A percentile compares a stretch with the other conserved stretches of the same genome.
phyloP scores from a whole-genome alignment of 805 yeast genomes.

The Metschnikowia shivogae region DNA sequence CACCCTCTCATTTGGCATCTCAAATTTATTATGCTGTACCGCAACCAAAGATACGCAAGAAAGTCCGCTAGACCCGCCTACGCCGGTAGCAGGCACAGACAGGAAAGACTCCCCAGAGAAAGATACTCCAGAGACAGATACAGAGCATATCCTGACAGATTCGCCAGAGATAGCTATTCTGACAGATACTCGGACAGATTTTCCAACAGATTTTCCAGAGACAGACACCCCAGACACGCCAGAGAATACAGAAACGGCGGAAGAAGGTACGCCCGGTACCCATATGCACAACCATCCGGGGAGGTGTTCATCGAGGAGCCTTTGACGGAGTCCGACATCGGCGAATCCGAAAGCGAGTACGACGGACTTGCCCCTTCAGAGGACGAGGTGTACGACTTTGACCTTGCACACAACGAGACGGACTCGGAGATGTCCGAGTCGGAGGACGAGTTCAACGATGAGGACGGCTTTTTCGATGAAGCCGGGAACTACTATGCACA shows the following conservation, averaged over 20 bases:
- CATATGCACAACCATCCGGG: constrained; percentile 32
- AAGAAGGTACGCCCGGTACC: constrained; percentile 30
- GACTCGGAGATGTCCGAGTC: not conserved
- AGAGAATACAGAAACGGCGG: constrained; percentile 1
- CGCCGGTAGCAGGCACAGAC: constrained; percentile 3
- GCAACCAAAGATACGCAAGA: constrained; percentile 23
- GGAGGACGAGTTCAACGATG: not conserved
- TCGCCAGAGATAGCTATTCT: too few relatives aligned
- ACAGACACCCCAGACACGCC: constrained; percentile 5
- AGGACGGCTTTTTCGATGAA: not conserved
- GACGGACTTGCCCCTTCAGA: constrained; percentile 21
- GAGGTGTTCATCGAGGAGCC: constrained; percentile 43
- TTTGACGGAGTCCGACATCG: constrained; percentile 30
- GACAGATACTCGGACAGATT: not conserved
- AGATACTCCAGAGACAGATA: not conserved
- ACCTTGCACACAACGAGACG: constrained; percentile 19
- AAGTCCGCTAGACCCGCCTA: constrained; percentile 18
- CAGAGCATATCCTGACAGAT: not conserved
- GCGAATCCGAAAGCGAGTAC: constrained; percentile 20
- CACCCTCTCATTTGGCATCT: not conserved
- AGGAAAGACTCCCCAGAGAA: not conserved
- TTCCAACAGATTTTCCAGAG: constrained; percentile 2
- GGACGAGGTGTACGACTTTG: constrained; percentile 28
- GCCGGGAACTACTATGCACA: constrained; percentile 1
- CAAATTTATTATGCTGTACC: constrained; percentile 12